phyloP scores from a whole-genome alignment of 495 filamentous ascomycete genomes.

The Penicillium arizonense region DNA sequence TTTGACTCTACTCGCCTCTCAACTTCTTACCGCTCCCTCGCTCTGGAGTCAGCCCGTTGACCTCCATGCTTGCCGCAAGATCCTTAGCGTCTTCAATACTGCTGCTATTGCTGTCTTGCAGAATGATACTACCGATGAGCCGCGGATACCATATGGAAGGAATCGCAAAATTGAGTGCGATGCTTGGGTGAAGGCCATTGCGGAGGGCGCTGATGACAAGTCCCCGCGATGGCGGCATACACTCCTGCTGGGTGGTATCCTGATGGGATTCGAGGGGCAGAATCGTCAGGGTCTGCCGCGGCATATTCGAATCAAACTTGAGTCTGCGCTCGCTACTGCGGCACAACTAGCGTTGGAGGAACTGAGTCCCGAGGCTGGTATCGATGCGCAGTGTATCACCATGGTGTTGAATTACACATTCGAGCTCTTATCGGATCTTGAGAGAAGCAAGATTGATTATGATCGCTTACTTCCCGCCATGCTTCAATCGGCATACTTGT shows the following conservation, averaged over 20 bases:
- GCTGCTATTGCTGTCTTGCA: constrained; percentile 67
- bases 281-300: constrained; percentile 61
- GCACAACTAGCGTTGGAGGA: constrained; percentile 72
- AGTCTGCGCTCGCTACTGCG: constrained; percentile 74
- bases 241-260: constrained; percentile 73
- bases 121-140: constrained; percentile 47
- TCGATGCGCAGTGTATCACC: constrained; percentile 61
- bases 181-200: constrained; percentile 80
- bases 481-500: constrained; percentile 64
- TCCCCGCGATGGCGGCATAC: constrained; percentile 88
- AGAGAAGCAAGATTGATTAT: constrained; percentile 63
- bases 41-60: constrained; percentile 78
- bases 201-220: constrained; percentile 79
- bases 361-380: constrained; percentile 42
- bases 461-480: constrained; percentile 71
- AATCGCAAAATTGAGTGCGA: constrained; percentile 57
- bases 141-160: constrained; percentile 36
- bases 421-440: constrained; percentile 61
- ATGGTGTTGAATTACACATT: constrained; percentile 80
- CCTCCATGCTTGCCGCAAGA: constrained; percentile 67
- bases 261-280: constrained; percentile 76
- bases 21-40: constrained; percentile 79
- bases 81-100: constrained; percentile 86
- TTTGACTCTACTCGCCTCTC: constrained; percentile 83
- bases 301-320: constrained; percentile 66